Base-by-base conservation (phyloP, 169 alveolate genomes). In the Fabrea salina region DNA sequence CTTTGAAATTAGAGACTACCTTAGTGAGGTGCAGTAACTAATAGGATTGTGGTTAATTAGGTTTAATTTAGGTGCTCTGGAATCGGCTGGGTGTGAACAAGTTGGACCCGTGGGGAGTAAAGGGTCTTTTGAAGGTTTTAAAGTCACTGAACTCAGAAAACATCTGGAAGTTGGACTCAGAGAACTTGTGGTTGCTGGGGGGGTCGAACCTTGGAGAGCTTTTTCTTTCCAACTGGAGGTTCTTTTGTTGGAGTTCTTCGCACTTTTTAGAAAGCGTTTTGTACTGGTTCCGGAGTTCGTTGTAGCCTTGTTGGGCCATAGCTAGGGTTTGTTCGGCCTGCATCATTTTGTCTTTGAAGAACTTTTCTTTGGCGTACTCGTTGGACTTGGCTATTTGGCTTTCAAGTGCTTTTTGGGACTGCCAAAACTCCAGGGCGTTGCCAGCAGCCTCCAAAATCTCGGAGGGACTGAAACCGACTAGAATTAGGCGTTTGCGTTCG, bases 21-120 rank as follows among this genome's bases (percentile, higher is more conserved):
- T 97, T 56, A 94, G 92, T 37, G 99, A 97, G 86, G 94, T 96
- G 39, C 97, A 92, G 75, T 91, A 68, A n/a, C n/a, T n/a, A n/a
- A n/a, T n/a, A n/a, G n/a, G n/a, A n/a, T n/a, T n/a, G n/a, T n/a
- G n/a, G n/a, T 47, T 47, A 16, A 47, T 47, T 47, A 16, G 16
- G 19, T n/a, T 47, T 47, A 47, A 47, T 47, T 47, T 47, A 47
- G 16, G 56, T n/a, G 19, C 56, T 47, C 30, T 47, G 16, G 19
- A 47, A 25, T 47, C 19, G 16, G 30, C 30, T n/a, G 19, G 56
- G 56, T n/a, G 56, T 47, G 56, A 47, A 47, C 2, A 47, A 25
- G 56, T 25, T 47, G 16, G 56, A 47, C 16, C 30, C 56, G 56
- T 47, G 56, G 19, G 56, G 56, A 47, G 56, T 47, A 2, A 47